Evolutionary conservation across 108 stramenopile species (phyloP), one percentile per base, ranked within the genome.

Genomic region (Fragilaria radians): DNA sequence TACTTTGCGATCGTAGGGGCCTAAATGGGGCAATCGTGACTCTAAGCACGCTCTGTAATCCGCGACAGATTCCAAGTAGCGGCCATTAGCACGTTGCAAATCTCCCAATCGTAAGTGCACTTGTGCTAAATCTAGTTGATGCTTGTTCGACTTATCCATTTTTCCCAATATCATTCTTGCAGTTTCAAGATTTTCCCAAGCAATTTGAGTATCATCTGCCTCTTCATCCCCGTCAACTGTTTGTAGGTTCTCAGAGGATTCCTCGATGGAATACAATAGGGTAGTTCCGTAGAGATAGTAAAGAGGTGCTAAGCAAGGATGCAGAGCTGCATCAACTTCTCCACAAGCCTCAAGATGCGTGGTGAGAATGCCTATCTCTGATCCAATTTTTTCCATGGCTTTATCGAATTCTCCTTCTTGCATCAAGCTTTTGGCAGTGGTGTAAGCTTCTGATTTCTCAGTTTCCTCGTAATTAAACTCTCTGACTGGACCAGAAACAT

Each of bases 221-320:
- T 45, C 63, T 9, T 28, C 52, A 48, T 68, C 46, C 32, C 60
- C 59, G 52, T 72, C 54, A 3, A 36, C 63, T 11, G 57, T 49
- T 25, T 54, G 52, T 30, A 66, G 55, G 58, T 60, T 78, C 34
- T 74, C 80, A 46, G 67, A 65, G 26, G 76, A 65, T 71, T 93
- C 92, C 67, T 93, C 92, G 9, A 93, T 71, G 14, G 74, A 74
- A 65, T 93, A 93, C 14, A 93, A 62, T 36, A 93, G 61, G 1
- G 88, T 90, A 1, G 92, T 89, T 14, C 92, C 92, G 77, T 93
- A 90, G 21, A 89, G 57, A 58, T 93, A 93, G 61, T 88, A 81
- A 48, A 88, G 68, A 31, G 92, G 92, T 5, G 86, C 92, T 57
- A 93, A 54, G 33, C 73, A 58, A 32, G 68, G 66, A 63, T 87